A percentile compares a stretch with the other conserved stretches of the same genome.
Evolutionary conservation across 768 basidiomycete genomes (phyloP).

Genomic region (Cystoderma amianthinum): DNA sequence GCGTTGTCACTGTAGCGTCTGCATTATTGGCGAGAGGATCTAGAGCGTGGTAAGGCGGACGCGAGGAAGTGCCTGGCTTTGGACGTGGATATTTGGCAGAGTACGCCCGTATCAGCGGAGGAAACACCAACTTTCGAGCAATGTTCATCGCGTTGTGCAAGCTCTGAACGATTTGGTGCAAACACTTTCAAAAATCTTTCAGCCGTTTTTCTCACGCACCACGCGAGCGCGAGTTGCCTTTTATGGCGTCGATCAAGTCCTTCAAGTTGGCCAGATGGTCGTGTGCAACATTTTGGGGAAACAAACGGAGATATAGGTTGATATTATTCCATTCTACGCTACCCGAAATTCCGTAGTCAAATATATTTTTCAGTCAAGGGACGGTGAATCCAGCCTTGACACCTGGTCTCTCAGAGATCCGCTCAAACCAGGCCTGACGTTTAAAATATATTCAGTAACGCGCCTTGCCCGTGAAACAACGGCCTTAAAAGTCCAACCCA

Average conservation of each 20-base stretch:
- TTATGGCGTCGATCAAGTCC: background rate
- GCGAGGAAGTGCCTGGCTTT: slow-evolving; percentile 42
- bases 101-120: slow-evolving; percentile 27
- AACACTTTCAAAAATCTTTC: background rate
- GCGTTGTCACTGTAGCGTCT: slow-evolving; percentile 39
- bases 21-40: slow-evolving; percentile 53
- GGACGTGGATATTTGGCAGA: slow-evolving; percentile 42
- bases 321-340: no score
- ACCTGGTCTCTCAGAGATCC: slow-evolving; percentile 14
- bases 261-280: no score
- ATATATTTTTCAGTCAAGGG: slow-evolving; percentile 4
- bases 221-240: background rate
- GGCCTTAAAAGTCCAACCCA: slow-evolving; percentile 7
- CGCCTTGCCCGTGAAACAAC: background rate
- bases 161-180: background rate
- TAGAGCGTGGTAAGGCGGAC: slow-evolving; percentile 49
- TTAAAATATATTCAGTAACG: no score
- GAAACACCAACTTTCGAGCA: slow-evolving; percentile 16
- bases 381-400: slow-evolving; percentile 14
- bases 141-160: slow-evolving; percentile 12
- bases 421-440: slow-evolving; percentile 17
- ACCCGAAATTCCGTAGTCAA: slow-evolving; percentile 3
- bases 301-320: no score
- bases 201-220: background rate
- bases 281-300: no score